Evolutionary conservation across 345 rosid genomes (phyloP), one percentile per base, ranked within the genome.

Genomic region (Salix viminalis): DNA sequence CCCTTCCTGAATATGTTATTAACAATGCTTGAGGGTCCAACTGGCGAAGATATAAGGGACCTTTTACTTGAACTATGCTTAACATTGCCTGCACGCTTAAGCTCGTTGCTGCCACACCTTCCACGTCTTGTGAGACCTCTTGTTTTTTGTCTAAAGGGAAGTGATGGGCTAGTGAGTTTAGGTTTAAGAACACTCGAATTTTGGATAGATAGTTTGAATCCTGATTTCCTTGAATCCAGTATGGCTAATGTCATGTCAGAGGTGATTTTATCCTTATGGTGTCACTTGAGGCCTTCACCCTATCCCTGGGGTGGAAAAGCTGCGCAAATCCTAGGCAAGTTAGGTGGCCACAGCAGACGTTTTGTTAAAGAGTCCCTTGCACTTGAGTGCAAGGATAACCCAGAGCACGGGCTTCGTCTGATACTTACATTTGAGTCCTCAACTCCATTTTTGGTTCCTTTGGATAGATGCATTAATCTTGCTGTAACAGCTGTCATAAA

Each of bases 201-300:
- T 83, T 96, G 99, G 99, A 97, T 96, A n/a, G 99, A 93, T 79
- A 96, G 97, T 83, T 87, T 96, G 75, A 96, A 96, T 89, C 99
- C 99, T 65, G 99, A 93, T 81, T 96, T 93, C 85, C 77, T 96
- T 83, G 99, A 96, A 84, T 97, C 99, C 48, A 93, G 95, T 79
- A 93, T 96, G 98, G 97, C 97, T 14, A 96, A 87, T 85, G 96
- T 96, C 73, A 93, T 92, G 96, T 92, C 97, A 2, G 97, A 93
- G 85, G 97, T 93, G 87, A 93, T 93, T 83, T 91, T 96, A 83
- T 96, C 98, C 76, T 80, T 96, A 75, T 96, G 99, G 99, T 92
- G 95, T 83, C 97, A 93, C 84, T 82, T 96, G 86, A 89, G 94
- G 34, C 34, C 34, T 32, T 32, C 34, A 32, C 34, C 34, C 34